These are phyloP conservation scores for Vaccinium macrocarpon DNA, from an alignment of 148 eudicot genomes.

Conservation along the genomic window DNA sequence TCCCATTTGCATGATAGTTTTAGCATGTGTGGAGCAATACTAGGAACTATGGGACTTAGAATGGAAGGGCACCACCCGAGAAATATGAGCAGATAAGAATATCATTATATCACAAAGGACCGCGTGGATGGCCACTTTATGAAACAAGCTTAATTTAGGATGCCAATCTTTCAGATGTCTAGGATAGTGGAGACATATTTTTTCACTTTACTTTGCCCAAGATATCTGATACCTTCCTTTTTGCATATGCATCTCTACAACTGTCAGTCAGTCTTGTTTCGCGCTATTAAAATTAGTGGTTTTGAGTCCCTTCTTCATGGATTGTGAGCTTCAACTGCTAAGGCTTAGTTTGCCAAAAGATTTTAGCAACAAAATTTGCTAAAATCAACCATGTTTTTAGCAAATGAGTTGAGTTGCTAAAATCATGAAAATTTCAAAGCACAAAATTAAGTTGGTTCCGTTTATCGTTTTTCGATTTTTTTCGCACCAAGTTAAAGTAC, in stretches of 20 bases:
- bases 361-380: too few species aligned
- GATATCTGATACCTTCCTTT: not conserved
- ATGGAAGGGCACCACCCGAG: not conserved
- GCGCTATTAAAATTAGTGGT: not conserved
- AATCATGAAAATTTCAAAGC: too few species aligned
- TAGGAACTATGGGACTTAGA: not conserved
- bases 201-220: not conserved
- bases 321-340: not conserved
- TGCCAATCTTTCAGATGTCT: not conserved
- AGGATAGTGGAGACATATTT: not conserved
- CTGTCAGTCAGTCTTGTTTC: constrained; percentile 7
- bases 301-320: not conserved
- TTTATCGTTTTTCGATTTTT: too few species aligned
- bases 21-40: not conserved
- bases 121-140: not conserved
- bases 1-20: not conserved
- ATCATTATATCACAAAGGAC: not conserved
- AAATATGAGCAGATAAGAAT: not conserved
- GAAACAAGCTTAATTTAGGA: not conserved
- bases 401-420: too few species aligned
- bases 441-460: too few species aligned
- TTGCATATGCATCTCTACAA: not conserved
- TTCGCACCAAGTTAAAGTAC: too few species aligned
- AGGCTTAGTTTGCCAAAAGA: too few species aligned
- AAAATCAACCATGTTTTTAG: too few species aligned